Evolutionary conservation across 176 grass and related monocot species (phyloP).

Genomic region (Canna indica): DNA sequence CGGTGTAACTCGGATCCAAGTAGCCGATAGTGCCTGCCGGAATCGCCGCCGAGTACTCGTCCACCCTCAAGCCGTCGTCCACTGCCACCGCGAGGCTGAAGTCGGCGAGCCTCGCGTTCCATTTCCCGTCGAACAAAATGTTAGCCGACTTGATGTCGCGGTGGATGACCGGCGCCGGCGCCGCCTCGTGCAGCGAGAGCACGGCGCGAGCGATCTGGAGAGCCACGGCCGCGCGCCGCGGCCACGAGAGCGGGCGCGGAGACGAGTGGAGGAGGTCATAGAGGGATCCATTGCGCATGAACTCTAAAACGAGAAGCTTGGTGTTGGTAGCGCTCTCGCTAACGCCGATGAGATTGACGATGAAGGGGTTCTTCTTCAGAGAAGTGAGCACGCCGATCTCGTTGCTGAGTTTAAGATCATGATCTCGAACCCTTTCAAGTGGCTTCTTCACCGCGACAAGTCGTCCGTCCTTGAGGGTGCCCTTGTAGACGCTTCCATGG

Average conservation of each 20-base stretch:
- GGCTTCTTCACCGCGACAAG: slow-evolving; percentile 58
- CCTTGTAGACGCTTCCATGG: slow-evolving; percentile 79
- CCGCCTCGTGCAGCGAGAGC: slow-evolving; percentile 43
- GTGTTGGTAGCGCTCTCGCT: neutral
- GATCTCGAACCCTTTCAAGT: slow-evolving; percentile 30
- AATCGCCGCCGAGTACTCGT: no score
- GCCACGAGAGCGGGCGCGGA: slow-evolving; percentile 49
- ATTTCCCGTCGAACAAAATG: slow-evolving; percentile 49
- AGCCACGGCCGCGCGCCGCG: slow-evolving; percentile 42
- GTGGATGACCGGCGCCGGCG: slow-evolving; percentile 44
- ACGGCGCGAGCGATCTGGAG: slow-evolving; percentile 66
- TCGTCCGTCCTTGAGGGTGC: slow-evolving; percentile 28
- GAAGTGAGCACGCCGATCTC: slow-evolving; percentile 76
- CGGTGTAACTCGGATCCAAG: slow-evolving; percentile 88
- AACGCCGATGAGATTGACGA: slow-evolving; percentile 58
- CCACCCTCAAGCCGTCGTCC: neutral
- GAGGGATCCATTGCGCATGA: slow-evolving; percentile 70
- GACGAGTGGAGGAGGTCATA: slow-evolving; percentile 66
- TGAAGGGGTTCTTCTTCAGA: slow-evolving; percentile 20
- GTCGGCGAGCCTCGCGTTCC: slow-evolving; percentile 61
- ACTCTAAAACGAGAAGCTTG: slow-evolving; percentile 70
- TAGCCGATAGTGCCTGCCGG: slow-evolving; percentile 89
- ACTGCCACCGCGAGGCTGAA: slow-evolving; percentile 59
- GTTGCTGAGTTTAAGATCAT: slow-evolving; percentile 51
- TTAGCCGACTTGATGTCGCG: slow-evolving; percentile 91